These are phyloP conservation scores for Fragaria vesca DNA, from an alignment of 306 rosid species.

Conservation along the genomic window DNA sequence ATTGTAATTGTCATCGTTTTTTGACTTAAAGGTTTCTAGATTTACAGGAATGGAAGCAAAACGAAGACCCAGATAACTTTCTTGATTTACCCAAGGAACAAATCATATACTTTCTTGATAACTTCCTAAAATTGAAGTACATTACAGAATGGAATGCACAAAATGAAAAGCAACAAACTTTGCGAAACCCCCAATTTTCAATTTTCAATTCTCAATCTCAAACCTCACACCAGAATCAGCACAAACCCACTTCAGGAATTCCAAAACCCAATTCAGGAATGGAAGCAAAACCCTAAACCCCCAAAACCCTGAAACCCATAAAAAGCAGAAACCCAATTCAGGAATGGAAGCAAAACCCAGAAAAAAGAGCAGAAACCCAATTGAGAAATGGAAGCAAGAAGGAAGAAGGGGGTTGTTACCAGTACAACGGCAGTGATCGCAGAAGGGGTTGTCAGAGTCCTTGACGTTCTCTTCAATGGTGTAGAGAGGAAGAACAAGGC, in stretches of 20 bases:
- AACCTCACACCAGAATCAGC: neutral
- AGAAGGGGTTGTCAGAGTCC: slow-evolving; percentile 53
- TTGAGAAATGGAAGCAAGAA: neutral
- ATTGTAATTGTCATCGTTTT: neutral
- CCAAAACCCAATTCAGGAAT: neutral
- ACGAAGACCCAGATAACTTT: too few relatives aligned
- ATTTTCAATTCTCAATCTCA: neutral
- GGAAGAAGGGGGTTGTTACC: slow-evolving; percentile 35
- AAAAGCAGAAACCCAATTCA: neutral
- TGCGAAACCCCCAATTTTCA: neutral
- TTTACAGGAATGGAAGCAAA: too few relatives aligned
- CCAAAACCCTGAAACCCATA: neutral
- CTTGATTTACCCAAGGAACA: neutral
- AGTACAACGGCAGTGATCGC: slow-evolving; percentile 74
- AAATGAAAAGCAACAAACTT: neutral
- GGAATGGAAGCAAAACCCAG: neutral
- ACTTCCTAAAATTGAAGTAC: neutral
- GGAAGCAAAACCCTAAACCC: neutral
- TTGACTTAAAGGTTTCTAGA: neutral
- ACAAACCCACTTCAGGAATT: neutral
- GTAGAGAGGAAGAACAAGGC: slow-evolving; percentile 63
- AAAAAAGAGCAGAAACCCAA: too few relatives aligned
- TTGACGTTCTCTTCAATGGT: slow-evolving; percentile 67
- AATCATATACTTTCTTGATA: neutral
- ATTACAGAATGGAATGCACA: neutral